phyloP scores from a whole-genome alignment of 495 filamentous ascomycete species.

The Penicillium simplicissimum region DNA sequence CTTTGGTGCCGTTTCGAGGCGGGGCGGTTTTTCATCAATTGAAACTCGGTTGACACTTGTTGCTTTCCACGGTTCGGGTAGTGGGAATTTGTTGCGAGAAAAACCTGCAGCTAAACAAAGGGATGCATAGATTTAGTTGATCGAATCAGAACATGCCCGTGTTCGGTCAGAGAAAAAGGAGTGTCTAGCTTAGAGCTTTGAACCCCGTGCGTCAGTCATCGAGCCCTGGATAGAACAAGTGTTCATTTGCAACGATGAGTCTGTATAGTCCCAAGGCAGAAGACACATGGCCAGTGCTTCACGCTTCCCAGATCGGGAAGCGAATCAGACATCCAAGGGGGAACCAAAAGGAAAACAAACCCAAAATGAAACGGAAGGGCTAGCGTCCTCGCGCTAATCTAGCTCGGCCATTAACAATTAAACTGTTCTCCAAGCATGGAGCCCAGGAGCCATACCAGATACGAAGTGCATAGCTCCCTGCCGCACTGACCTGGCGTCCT shows the following conservation, averaged over 20 bases:
- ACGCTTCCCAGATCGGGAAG: constrained; percentile 10
- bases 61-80: constrained; percentile 8
- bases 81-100: constrained; percentile 1
- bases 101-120: neutral
- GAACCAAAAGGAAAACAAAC: neutral
- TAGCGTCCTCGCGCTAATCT: neutral
- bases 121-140: neutral
- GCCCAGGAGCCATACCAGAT: neutral
- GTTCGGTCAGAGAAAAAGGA: neutral
- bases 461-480: neutral
- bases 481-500: neutral
- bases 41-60: constrained; percentile 17
- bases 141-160: neutral
- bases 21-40: neutral
- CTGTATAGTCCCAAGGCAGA: constrained; percentile 10
- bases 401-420: neutral
- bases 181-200: neutral
- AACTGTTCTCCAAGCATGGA: neutral
- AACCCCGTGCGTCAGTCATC: neutral
- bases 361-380: neutral
- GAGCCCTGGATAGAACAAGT: neutral
- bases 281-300: constrained; percentile 15
- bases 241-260: neutral
- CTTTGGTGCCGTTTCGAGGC: neutral
- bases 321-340: neutral